A percentile compares a stretch with the other conserved stretches of the same genome.
phyloP scores from a whole-genome alignment of 257 asterid species.

The Salvia miltiorrhiza region DNA sequence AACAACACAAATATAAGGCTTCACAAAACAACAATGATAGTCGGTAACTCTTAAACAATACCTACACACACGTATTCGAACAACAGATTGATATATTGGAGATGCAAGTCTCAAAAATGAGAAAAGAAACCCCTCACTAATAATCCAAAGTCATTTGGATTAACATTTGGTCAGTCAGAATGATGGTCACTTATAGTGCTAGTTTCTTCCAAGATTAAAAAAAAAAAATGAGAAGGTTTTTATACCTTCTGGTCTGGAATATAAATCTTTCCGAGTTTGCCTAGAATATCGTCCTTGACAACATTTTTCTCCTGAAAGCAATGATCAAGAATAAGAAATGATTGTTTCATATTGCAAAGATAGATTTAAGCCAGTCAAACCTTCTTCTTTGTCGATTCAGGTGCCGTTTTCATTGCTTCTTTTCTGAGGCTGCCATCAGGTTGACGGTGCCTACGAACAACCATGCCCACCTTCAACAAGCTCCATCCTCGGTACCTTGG shows the following conservation, averaged over 20 bases:
- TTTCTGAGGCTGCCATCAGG: conserved; percentile 72
- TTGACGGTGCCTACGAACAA: conserved; percentile 71
- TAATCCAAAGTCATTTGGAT: not conserved
- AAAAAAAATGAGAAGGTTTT: not conserved
- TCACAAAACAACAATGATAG: not conserved
- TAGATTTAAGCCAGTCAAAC: conserved; percentile 32
- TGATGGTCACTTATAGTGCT: not conserved
- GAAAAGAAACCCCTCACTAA: not conserved
- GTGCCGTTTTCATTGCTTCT: conserved; percentile 70
- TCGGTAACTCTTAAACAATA: not conserved
- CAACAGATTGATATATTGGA: too few species aligned
- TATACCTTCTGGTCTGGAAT: conserved; percentile 87
- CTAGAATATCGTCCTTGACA: conserved; percentile 61
- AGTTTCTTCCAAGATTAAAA: not conserved
- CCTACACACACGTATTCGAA: not conserved
- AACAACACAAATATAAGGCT: not conserved
- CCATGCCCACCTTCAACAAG: conserved; percentile 91
- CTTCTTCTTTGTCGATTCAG: conserved; percentile 72
- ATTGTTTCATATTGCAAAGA: not conserved
- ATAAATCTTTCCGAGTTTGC: conserved; percentile 82
- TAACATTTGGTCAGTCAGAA: not conserved
- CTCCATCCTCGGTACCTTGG: conserved; percentile 77
- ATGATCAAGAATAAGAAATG: conserved; percentile 14
- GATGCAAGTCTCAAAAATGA: too few species aligned
- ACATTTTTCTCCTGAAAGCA: conserved; percentile 89